Evolutionary conservation across 768 basidiomycete species (phyloP), one percentile per base, ranked within the genome.

Genomic region (Sutorius australiensis): DNA sequence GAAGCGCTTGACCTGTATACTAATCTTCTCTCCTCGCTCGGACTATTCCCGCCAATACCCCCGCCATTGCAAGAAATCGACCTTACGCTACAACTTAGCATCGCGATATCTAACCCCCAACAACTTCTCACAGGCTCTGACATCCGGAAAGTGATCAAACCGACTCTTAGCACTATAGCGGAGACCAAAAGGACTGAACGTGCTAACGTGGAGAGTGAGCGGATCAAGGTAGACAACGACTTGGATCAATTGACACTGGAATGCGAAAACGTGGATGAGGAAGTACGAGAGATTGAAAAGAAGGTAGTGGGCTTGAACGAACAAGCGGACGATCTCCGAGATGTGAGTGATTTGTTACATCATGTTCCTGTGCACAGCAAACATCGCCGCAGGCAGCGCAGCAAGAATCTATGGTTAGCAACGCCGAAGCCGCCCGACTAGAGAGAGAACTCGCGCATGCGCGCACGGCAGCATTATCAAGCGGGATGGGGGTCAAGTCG

Each of bases 401-500:
- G 67, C 83, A 83, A 61, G 89, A 92, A 63, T 82, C 85, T 3
- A 68, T 79, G 50, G 77, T 84, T 4, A 83, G 85, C 53, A 84
- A 77, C 60, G 77, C 74, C 10, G 85, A 92, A 68, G 84, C 84
- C 8, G 72, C 75, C 33, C 79, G 82, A 38, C 69, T 92, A 37
- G 87, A 91, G 59, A 80, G 78, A 48, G 88, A 90, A 55, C 69
- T 92, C 9, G 84, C 83, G 3, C 81, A 86, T 47, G 90, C 90
- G 13, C 77, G 84, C 60, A 86, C 82, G 19, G 84, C 86, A 3
- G 89, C 89, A 13, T 76, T 87, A 48, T 82, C 88, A 3, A 87
- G 84, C 60, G 91, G 89, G n/a, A 82, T 90, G 66, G 87, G 86
- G 13, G 86, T 89, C 44, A 89, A 91, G 64, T 83, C 87, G 17